A percentile compares a stretch with the other conserved stretches of the same genome.
Evolutionary conservation across 306 rosid species (phyloP).

Genomic region (Rosa multiflora): DNA sequence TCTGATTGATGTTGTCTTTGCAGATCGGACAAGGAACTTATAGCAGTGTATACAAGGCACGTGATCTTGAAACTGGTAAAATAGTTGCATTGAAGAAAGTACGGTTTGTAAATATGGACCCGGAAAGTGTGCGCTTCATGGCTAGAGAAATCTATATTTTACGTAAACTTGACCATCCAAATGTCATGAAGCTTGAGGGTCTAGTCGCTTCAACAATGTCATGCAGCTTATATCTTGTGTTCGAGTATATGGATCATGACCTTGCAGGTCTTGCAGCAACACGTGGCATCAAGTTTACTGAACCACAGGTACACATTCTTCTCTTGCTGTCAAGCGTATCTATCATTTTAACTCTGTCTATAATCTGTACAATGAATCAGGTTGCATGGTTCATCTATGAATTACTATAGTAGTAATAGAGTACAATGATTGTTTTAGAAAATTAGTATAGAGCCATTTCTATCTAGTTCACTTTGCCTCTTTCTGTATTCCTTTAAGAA

Average conservation of each 20-base stretch:
- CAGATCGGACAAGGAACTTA: conserved; percentile 98
- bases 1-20: conserved; percentile 19
- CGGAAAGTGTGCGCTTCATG: conserved; percentile 93
- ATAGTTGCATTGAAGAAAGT: conserved; percentile 89
- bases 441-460: neutral
- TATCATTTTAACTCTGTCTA: neutral
- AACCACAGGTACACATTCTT: conserved; percentile 59
- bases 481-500: neutral
- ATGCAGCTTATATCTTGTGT: conserved; percentile 81
- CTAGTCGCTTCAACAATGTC: conserved; percentile 80
- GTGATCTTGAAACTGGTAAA: conserved; percentile 82
- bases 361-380: neutral
- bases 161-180: conserved; percentile 92
- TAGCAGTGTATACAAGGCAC: conserved; percentile 85
- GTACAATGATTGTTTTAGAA: neutral
- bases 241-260: conserved; percentile 98
- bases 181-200: conserved; percentile 87
- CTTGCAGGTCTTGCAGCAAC: conserved; percentile 68
- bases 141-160: conserved; percentile 90
- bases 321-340: neutral
- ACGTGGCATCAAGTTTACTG: conserved; percentile 64
- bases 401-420: neutral
- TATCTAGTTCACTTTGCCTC: neutral
- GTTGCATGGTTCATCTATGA: neutral
- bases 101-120: conserved; percentile 72